Evolutionary conservation across 768 basidiomycete species (phyloP).

Genomic region (Exidia glandulosa): DNA sequence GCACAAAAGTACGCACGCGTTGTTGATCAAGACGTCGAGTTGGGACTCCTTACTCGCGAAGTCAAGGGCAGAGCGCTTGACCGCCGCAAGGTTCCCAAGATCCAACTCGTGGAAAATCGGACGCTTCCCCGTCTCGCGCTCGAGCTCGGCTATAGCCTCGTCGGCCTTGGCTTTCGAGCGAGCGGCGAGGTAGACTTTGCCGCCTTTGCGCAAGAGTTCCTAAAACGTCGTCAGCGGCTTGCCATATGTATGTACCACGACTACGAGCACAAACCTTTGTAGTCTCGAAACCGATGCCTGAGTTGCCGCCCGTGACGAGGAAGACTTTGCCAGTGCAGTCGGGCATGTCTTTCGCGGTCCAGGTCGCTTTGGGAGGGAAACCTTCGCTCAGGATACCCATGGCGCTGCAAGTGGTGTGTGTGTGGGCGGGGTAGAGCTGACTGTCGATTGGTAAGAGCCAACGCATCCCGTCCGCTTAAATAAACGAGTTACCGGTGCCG

Average conservation of each 20-base stretch:
- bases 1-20: slow-evolving; percentile 29
- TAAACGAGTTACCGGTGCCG: no score
- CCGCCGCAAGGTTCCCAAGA: slow-evolving; percentile 29
- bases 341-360: neutral
- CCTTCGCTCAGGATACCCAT: no score
- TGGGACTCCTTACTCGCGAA: slow-evolving; percentile 29
- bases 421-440: no score
- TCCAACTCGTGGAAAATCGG: slow-evolving; percentile 35
- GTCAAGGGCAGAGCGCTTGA: slow-evolving; percentile 29
- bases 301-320: no score
- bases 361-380: neutral
- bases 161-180: slow-evolving; percentile 34
- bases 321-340: slow-evolving; percentile 1
- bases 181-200: slow-evolving; percentile 53
- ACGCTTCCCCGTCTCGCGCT: slow-evolving; percentile 32
- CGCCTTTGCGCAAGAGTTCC: slow-evolving; percentile 45
- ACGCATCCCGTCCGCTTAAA: no score
- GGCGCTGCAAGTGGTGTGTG: no score
- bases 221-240: no score
- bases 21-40: slow-evolving; percentile 40
- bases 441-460: no score
- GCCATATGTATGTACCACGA: no score
- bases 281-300: no score
- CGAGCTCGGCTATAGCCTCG: slow-evolving; percentile 41
- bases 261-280: no score